These are phyloP conservation scores for Amanita subjunquillea DNA, from an alignment of 768 basidiomycete genomes.

Conservation along the genomic window DNA sequence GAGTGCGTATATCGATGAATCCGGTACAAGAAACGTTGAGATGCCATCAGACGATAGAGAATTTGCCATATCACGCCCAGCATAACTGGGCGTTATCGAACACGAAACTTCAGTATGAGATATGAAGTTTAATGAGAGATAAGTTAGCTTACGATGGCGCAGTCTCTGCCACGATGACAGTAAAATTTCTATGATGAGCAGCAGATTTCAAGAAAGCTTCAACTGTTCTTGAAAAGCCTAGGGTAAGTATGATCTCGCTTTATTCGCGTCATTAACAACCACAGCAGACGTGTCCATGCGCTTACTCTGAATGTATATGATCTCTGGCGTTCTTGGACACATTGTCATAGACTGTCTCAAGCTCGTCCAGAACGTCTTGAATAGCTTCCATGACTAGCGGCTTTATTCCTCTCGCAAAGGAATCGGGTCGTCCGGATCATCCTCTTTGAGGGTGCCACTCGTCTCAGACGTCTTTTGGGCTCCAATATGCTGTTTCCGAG, in stretches of 20 bases:
- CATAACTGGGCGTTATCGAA: constrained; percentile 41
- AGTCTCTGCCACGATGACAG: constrained; percentile 93
- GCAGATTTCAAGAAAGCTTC: constrained; percentile 90
- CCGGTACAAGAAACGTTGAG: constrained; percentile 94
- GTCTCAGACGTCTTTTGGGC: constrained; percentile 34
- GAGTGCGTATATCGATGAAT: constrained; percentile 90
- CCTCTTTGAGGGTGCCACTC: constrained; percentile 51
- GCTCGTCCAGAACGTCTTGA: constrained; percentile 90
- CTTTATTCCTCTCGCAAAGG: constrained; percentile 70
- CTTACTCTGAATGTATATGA: constrained; percentile 97
- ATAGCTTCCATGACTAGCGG: constrained; percentile 96
- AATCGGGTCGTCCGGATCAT: constrained; percentile 67
- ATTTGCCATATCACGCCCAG: constrained; percentile 77
- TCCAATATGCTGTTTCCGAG: constrained; percentile 40
- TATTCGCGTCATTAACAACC: not conserved
- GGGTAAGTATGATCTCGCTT: constrained; percentile 38
- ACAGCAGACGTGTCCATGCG: constrained; percentile 5
- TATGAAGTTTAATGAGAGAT: constrained; percentile 4
- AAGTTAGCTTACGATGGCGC: constrained; percentile 75
- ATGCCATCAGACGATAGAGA: constrained; percentile 74
- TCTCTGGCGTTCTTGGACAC: constrained; percentile 91
- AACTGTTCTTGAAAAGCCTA: constrained; percentile 92
- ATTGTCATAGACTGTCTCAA: constrained; percentile 93
- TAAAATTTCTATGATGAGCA: constrained; percentile 83
- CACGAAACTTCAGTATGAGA: not conserved